Percentiles rank a stretch among this genome's conserved stretches.
Evolutionary conservation across 2,329 filamentous ascomycete genomes (phyloP).

Genomic region (Xylariaceae sp.): DNA sequence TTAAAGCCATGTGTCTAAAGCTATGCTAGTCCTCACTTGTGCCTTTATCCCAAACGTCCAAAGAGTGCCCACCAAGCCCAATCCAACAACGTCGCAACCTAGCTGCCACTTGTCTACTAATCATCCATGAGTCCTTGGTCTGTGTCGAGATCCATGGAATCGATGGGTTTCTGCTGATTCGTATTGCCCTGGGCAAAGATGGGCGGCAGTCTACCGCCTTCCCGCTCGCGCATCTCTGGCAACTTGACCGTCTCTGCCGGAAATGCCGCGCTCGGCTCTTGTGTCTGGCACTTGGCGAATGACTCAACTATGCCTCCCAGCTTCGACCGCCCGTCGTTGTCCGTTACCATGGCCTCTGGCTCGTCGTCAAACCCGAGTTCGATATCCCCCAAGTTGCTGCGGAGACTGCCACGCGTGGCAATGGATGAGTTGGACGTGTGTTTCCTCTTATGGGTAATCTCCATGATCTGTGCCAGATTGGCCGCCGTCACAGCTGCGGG

Average conservation of each 20-base stretch:
- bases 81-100: not conserved
- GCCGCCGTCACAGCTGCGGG: conserved; percentile 13
- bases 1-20: not conserved
- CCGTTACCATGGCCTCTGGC: not conserved
- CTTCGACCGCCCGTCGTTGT: conserved; percentile 3
- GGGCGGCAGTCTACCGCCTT: conserved; percentile 19
- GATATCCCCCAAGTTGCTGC: conserved; percentile 22
- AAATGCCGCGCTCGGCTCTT: conserved; percentile 5
- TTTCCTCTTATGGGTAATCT: conserved; percentile 22
- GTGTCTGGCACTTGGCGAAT: conserved; percentile 16
- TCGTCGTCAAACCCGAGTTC: conserved; percentile 24
- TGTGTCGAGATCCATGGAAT: conserved; percentile 37
- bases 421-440: conserved; percentile 28
- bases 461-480: conserved; percentile 16
- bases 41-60: not conserved
- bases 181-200: conserved; percentile 24
- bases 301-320: conserved; percentile 19
- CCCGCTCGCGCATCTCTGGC: conserved; percentile 46
- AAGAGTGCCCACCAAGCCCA: not conserved
- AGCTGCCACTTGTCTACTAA: conserved; percentile 2
- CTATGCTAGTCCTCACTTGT: not conserved
- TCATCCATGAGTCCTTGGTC: conserved; percentile 3
- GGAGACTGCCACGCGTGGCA: conserved; percentile 27
- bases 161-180: conserved; percentile 20
- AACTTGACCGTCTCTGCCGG: conserved; percentile 18